phyloP scores from a whole-genome alignment of 2,329 filamentous ascomycete genomes.

The Trichoderma arundinaceum region DNA sequence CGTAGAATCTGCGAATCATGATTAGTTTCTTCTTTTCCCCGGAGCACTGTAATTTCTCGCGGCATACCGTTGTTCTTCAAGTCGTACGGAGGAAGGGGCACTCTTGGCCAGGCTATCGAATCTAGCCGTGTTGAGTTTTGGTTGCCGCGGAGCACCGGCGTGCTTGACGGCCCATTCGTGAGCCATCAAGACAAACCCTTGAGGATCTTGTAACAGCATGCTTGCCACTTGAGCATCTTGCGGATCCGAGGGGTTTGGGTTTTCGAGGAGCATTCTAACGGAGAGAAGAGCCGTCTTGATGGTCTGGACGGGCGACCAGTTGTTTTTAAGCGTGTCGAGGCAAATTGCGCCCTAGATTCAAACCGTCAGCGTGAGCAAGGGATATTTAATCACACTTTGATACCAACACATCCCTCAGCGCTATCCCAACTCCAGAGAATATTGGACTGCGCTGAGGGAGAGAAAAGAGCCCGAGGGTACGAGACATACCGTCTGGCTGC shows the following conservation, averaged over 20 bases:
- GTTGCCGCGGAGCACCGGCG: constrained; percentile 70
- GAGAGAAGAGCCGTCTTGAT: constrained; percentile 95
- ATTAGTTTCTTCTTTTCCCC: background rate
- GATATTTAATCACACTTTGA: no score
- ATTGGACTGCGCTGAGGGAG: background rate
- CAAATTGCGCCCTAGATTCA: constrained; percentile 84
- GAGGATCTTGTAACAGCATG: constrained; percentile 82
- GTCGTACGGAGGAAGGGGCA: constrained; percentile 34
- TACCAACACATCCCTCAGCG: background rate
- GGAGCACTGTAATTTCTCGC: background rate
- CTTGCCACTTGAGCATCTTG: constrained; percentile 94
- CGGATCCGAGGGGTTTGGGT: constrained; percentile 92
- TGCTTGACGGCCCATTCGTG: constrained; percentile 88
- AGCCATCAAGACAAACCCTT: constrained; percentile 79
- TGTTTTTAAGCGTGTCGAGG: constrained; percentile 84
- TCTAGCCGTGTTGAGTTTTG: constrained; percentile 45
- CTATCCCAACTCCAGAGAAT: background rate
- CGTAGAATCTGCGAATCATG: constrained; percentile 68
- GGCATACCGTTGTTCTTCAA: constrained; percentile 42
- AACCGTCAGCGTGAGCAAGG: background rate
- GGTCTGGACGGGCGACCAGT: constrained; percentile 95
- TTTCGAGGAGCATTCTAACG: constrained; percentile 88
- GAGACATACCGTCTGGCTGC: constrained; percentile 83
- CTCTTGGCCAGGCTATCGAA: constrained; percentile 58
- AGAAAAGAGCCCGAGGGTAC: background rate